Base-by-base conservation (phyloP, 2,329 filamentous ascomycete genomes). In the Botryotinia convoluta region DNA sequence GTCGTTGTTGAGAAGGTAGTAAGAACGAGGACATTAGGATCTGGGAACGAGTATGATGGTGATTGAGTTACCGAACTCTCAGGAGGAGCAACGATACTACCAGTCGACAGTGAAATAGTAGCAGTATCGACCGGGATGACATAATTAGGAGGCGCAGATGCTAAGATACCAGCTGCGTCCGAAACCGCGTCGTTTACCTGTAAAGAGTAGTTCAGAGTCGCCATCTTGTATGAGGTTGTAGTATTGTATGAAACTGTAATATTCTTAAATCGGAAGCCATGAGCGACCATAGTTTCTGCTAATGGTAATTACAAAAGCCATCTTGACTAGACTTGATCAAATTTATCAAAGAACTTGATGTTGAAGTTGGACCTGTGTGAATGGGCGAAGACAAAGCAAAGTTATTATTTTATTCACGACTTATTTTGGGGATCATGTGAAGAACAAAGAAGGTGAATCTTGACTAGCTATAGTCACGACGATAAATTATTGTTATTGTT, bases 301-400 rank as follows among this genome's bases (percentile, higher is more conserved):
- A 42, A 68, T n/a, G 48, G 26, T 32, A 57, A 20, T 48, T 26
- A 63, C 16, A n/a, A 18, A 57, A 57, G 37, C 35, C 65, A 57
- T 68, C 22, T 57, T 57, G 48, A 22, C 45, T 54, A 67, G 45
- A 16, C 26, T 42, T 32, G 26, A 32, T 42, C 26, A 9, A 32
- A 6, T 42, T 57, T 42, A 68, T 68, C 65, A 68, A 68, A 68
- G 65, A 57, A 68, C 18, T 54, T 20, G 48, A 39, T 26, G 18
- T 57, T 42, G 48, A 44, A 57, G 16, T 16, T 68, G 26, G 18
- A 57, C 37, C 5, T 68, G 35, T 54, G 64, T 68, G 65, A 68
- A 68, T 68, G 65, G 65, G 39, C 10, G n/a, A 67, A 67, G 48
- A 68, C 65, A 68, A 68, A 68, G 65, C 65, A 54, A 42, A 42